phyloP scores from a whole-genome alignment of 2,329 filamentous ascomycete species.

The Botryotinia narcissicola region DNA sequence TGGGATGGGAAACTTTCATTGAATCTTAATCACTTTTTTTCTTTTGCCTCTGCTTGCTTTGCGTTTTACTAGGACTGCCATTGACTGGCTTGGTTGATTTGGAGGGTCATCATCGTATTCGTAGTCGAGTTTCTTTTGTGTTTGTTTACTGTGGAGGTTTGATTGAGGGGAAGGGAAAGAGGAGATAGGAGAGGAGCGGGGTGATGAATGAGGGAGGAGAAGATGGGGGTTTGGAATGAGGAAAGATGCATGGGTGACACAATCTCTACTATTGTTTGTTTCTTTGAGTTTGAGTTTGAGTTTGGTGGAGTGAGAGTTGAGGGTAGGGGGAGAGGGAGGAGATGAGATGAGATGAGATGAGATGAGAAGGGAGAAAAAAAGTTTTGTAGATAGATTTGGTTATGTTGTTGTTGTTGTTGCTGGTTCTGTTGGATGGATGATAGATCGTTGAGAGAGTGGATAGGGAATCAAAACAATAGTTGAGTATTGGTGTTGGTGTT shows the following conservation, averaged over 20 bases:
- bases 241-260: not conserved
- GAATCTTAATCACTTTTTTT: slow-evolving; percentile 3
- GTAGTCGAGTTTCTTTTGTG: slow-evolving; percentile 8
- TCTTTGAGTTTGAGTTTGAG: not conserved
- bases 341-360: not conserved
- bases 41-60: not conserved
- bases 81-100: slow-evolving; percentile 10
- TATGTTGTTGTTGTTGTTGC: not conserved
- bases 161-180: not conserved
- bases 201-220: not conserved
- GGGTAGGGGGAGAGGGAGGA: too few species aligned
- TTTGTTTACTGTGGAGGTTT: not conserved
- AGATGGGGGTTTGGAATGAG: too few species aligned
- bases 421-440: not conserved
- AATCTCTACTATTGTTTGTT: slow-evolving; percentile 3
- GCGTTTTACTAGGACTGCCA: not conserved
- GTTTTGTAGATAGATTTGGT: not conserved
- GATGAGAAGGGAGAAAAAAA: not conserved
- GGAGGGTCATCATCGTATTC: not conserved
- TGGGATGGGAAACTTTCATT: not conserved
- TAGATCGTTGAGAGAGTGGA: not conserved
- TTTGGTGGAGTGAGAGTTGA: not conserved
- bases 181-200: too few species aligned
- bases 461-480: not conserved
- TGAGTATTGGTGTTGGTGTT: not conserved